Evolutionary conservation across 805 yeast species (phyloP).

Genomic region (Ogataea sp.): DNA sequence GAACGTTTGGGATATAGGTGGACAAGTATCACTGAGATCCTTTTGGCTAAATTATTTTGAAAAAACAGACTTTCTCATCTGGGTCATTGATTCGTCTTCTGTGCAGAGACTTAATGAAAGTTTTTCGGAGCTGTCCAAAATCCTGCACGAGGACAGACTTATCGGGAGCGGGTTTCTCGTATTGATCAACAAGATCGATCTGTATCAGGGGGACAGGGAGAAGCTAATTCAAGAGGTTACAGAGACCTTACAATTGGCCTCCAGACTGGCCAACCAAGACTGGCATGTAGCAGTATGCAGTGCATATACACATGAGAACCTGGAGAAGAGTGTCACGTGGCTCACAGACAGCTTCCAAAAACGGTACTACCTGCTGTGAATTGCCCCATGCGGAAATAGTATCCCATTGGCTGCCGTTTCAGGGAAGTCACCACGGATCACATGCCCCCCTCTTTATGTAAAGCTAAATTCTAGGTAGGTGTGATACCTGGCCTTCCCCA

Average conservation of each 20-base stretch:
- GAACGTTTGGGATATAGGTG: slow-evolving; percentile 81
- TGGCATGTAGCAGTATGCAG: slow-evolving; percentile 37
- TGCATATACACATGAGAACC: slow-evolving; percentile 36
- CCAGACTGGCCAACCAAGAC: slow-evolving; percentile 28
- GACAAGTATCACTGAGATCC: slow-evolving; percentile 73
- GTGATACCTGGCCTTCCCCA: too few relatives aligned
- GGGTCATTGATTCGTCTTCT: slow-evolving; percentile 76
- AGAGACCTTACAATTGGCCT: slow-evolving; percentile 21
- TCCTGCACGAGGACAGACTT: slow-evolving; percentile 61
- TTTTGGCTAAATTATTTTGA: slow-evolving; percentile 95
- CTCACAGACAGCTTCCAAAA: slow-evolving; percentile 30
- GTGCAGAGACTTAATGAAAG: slow-evolving; percentile 59
- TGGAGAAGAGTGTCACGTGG: slow-evolving; percentile 35
- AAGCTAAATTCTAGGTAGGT: too few relatives aligned
- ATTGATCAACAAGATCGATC: slow-evolving; percentile 69
- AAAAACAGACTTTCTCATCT: slow-evolving; percentile 64
- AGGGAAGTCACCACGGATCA: too few relatives aligned
- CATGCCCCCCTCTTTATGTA: too few relatives aligned
- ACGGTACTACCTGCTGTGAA: slow-evolving; percentile 25
- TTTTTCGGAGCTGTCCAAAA: slow-evolving; percentile 51
- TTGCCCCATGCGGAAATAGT: not conserved
- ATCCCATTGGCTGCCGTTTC: too few relatives aligned
- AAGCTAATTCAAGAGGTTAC: slow-evolving; percentile 10
- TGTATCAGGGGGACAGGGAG: slow-evolving; percentile 25
- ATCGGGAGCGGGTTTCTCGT: slow-evolving; percentile 61